Base-by-base conservation (phyloP, 1,284 basidiomycete species). In the Erythrobasidium hasegawianum region DNA sequence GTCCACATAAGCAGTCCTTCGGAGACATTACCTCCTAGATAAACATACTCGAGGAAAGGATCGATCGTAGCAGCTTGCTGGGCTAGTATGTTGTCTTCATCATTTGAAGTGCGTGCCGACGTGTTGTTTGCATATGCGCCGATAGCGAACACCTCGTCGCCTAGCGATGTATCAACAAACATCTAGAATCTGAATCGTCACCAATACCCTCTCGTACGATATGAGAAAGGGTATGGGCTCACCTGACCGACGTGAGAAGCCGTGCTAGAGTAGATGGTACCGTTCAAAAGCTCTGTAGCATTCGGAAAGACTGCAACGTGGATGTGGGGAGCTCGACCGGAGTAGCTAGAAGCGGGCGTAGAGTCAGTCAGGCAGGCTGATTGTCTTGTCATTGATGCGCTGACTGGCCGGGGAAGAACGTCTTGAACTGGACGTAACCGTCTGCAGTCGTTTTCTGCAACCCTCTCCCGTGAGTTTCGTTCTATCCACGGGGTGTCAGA, bases 1-100 rank as follows among this genome's bases (percentile, higher is more conserved):
- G 54, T 56, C 54, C 54, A 56, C 54, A 56, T 56, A 29, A 56
- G 54, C 5, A 56, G 29, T 7, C 54, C 54, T 39, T 56, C 54
- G 27, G 54, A 56, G 18, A 56, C 54, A 38, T 39, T n/a, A 18
- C 38, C 54, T 20, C 54, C 54, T 33, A 56, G 54, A 18, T 39
- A 24, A 8, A 56, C 54, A 24, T 56, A 56, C 54, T 56, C 54
- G 16, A 56, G 54, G 3, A 56, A 33, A 9, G 54, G 54, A 56
- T 56, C 54, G 27, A 56, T 56, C 1, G 54, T 56, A 16, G 54
- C 38, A 56, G 54, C 54, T n/a, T 56, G 54, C 27, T 56, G 54
- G 13, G 38, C 54, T 11, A 56, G 29, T 33, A 56, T 56, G 13
- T 20, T 33, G 29, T 56, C 54, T 8, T 56, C 54, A 40, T 40